Evolutionary conservation across 768 basidiomycete genomes (phyloP), one percentile per base, ranked within the genome.

Genomic region (Astraeus odoratus): DNA sequence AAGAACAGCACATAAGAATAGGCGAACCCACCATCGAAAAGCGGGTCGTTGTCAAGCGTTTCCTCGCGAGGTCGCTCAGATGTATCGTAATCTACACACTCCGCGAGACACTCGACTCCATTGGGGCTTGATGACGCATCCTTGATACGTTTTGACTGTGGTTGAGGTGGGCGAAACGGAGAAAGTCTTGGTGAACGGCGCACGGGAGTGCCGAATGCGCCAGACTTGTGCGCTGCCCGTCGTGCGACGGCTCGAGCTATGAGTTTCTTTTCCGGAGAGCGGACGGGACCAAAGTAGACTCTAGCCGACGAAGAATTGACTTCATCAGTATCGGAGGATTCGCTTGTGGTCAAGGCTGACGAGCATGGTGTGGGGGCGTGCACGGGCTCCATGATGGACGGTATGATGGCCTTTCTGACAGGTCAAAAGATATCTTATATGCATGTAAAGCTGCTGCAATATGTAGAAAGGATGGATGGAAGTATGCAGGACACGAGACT

Each of bases 171-270:
- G 38, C 60, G 58, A 37, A 69, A 68, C 41, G 66, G 58, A 29
- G 75, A 77, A 26, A 76, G 63, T 48, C 77, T 68, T 9, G 76
- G 68, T 26, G 78, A 80, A 54, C 76, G 72, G 42, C 75, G 73
- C 27, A 71, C 55, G 19, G 69, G 64, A 18, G 66, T 61, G 57
- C 50, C 47, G 54, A 53, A 34, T 45, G 52, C 36, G 50, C 46
- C 44, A 50, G 57, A 36, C 59, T 58, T 49, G 56, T 55, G 58
- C 34, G 55, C 58, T 46, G 48, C 51, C n/a, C 59, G 52, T 50
- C 57, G 60, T 49, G 62, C 55, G 20, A 59, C 50, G 38, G 66
- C 53, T 6, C 35, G 49, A 33, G 69, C 58, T 19, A 64, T 55
- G 49, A 72, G 70, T 44, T 64, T 67, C 51, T 75, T 75, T 61